These are phyloP conservation scores for Noccaea bulbosa DNA, from an alignment of 345 rosid genomes.

Conservation along the genomic window DNA sequence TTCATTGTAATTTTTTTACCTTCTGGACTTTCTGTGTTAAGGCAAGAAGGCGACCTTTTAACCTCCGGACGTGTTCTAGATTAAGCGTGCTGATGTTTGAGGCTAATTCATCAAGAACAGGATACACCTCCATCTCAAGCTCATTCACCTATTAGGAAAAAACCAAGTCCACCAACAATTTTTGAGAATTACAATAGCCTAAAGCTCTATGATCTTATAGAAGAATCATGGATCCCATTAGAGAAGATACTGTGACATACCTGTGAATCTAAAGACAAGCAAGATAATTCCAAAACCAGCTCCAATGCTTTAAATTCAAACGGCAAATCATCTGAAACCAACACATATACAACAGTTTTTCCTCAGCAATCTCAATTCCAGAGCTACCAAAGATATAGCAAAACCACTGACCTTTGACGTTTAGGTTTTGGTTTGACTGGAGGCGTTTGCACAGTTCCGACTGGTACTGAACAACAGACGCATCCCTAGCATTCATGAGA, in stretches of 20 bases:
- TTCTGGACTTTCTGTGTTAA: conserved; percentile 95
- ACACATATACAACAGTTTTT: conserved; percentile 29
- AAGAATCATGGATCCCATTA: background rate
- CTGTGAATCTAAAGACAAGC: conserved; percentile 90
- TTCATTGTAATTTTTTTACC: conserved; percentile 48
- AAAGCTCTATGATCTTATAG: conserved; percentile 8
- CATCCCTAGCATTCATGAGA: conserved; percentile 88
- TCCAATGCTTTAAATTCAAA: conserved; percentile 95
- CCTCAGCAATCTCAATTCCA: conserved; percentile 33
- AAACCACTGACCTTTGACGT: conserved; percentile 48
- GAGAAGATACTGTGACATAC: conserved; percentile 46
- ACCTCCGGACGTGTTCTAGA: conserved; percentile 85
- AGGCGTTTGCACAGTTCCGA: conserved; percentile 86
- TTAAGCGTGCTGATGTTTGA: conserved; percentile 81
- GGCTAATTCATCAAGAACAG: conserved; percentile 87
- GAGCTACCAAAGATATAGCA: background rate
- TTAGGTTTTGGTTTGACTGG: conserved; percentile 62
- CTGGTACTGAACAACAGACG: conserved; percentile 70
- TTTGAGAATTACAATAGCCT: conserved; percentile 13
- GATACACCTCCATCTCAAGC: conserved; percentile 85
- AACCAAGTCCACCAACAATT: conserved; percentile 16
- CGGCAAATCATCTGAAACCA: conserved; percentile 85
- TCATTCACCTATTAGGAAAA: conserved; percentile 68
- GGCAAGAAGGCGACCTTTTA: conserved; percentile 89
- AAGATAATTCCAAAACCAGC: conserved; percentile 86